These are phyloP conservation scores for Alternaria sp. DNA, from an alignment of 2,329 filamentous ascomycete species.

Conservation along the genomic window DNA sequence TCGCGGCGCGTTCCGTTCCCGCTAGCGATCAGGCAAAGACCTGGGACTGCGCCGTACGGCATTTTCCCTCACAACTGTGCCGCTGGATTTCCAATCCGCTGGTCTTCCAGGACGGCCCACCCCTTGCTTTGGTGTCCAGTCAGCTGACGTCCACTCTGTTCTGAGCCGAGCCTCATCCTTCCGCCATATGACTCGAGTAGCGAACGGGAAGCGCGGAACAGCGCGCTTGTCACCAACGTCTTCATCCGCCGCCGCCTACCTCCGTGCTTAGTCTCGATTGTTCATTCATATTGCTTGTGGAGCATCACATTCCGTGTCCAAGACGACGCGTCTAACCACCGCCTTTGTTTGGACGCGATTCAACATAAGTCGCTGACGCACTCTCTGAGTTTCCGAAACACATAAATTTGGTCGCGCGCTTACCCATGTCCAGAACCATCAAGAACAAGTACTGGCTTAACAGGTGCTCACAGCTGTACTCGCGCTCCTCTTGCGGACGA, in stretches of 20 bases:
- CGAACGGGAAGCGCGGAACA: constrained; percentile 32
- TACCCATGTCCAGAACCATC: not conserved
- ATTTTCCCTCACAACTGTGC: constrained; percentile 11
- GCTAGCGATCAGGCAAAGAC: constrained; percentile 36
- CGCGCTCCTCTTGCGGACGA: not conserved
- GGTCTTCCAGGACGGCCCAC: constrained; percentile 2
- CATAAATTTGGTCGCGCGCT: not conserved
- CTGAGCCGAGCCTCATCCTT: constrained; percentile 30
- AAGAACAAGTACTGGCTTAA: not conserved
- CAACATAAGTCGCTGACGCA: not conserved
- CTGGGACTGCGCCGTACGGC: constrained; percentile 28
- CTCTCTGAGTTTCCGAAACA: not conserved
- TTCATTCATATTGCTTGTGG: constrained; percentile 14
- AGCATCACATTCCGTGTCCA: constrained; percentile 10
- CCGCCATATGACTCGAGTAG: constrained; percentile 28
- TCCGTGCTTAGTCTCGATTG: constrained; percentile 10
- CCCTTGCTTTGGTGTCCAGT: constrained; percentile 20
- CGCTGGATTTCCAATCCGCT: constrained; percentile 13
- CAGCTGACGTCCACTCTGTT: constrained; percentile 21
- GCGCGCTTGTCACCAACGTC: constrained; percentile 29
- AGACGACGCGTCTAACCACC: constrained; percentile 1
- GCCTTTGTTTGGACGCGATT: not conserved
- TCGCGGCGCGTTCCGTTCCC: constrained; percentile 41
- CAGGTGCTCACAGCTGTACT: not conserved
- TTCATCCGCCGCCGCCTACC: constrained; percentile 17